Evolutionary conservation across 192 early-diverging fungal species (phyloP), one percentile per base, ranked within the genome.

Genomic region (Entomortierella parvispora): DNA sequence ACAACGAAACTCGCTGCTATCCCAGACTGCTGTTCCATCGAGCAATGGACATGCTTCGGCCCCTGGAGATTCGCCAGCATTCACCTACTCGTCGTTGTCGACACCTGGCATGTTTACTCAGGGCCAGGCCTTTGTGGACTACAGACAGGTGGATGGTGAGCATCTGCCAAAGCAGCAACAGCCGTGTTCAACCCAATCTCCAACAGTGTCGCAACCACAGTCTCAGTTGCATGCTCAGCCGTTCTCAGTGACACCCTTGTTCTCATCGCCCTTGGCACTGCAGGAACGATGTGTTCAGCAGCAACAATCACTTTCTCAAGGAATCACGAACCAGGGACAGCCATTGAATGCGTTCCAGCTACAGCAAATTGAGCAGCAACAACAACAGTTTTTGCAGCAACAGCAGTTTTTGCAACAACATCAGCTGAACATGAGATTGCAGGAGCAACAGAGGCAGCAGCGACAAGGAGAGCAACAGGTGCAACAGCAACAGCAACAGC

Each of bases 371-470:
- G 50, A 71, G 14, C 62, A 70, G 46, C 43, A 53, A 31, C 63
- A 58, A 31, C 65, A 64, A 5, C 53, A 68, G n/a, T 71, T 66
- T 37, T 34, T 63, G 22, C 74, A 66, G 29, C 64, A 76, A 15
- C 74, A 77, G 31, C 65, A 77, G 49, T 68, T 68, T 28, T 56
- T 77, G 2, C 74, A 77, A 25, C 74, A 77, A 25, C 65, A 77
- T 32, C 70, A 63, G 11, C 2, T 65, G 32, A 72, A 72, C 45
- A 68, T 62, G 60, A 59, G 58, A 18, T 28, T 68, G 18, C 74
- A 68, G 33, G 59, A 66, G 14, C 74, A 77, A 40, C 65, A 68
- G 5, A 48, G 58, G 33, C 65, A 63, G 9, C 58, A 57, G 26
- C 72, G 62, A n/a, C 71, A 67, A 31, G 64, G 61, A 23, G 57